Evolutionary conservation across 1,284 basidiomycete species (phyloP), one percentile per base, ranked within the genome.

Genomic region (Vanrija sp.): DNA sequence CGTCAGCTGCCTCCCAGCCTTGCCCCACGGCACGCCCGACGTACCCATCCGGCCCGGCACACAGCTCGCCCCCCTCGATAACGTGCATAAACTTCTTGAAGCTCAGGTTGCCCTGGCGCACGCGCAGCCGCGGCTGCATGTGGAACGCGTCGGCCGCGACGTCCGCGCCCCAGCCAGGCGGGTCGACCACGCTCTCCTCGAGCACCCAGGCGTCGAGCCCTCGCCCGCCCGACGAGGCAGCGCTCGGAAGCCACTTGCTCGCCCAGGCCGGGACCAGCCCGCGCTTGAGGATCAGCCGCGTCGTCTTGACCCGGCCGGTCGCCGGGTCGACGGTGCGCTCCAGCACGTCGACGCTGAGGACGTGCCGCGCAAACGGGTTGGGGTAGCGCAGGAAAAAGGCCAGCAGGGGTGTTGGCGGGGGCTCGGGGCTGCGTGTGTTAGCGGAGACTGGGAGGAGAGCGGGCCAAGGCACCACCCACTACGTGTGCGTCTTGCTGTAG

Each of bases 381-480:
- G 96, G 95, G 74, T 98, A 98, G 61, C 96, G 87, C 58, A 97
- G 81, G 68, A 94, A 92, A 80, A 90, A 98, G 16, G 94, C 94
- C 60, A 94, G 81, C 36, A 90, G 85, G 52, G 95, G 89, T 57
- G 91, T 91, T 53, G 88, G 82, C 2, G 75, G 66, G 44, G 71
- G 59, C 38, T 76, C 75, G 52, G 67, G 62, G 56, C 75, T 76
- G 61, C 1, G 4, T 10, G 45, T 47, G 45, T 43, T 15, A 45
- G 25, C 15, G 8, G 6, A 12, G 9, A n/a, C 5, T 14, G 12
- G 12, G 12, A 14, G 14, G 0, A 18, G 12, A 36, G 41, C 2
- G 6, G 12, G 31, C 12, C 10, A 31, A 4, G 2, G 31, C 8
- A 67, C 66, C 6, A 57, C 72, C 52, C 70, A 63, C 47, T 66